These are phyloP conservation scores for Kwoniella dejecticola DNA, from an alignment of 768 basidiomycete genomes.

Conservation along the genomic window DNA sequence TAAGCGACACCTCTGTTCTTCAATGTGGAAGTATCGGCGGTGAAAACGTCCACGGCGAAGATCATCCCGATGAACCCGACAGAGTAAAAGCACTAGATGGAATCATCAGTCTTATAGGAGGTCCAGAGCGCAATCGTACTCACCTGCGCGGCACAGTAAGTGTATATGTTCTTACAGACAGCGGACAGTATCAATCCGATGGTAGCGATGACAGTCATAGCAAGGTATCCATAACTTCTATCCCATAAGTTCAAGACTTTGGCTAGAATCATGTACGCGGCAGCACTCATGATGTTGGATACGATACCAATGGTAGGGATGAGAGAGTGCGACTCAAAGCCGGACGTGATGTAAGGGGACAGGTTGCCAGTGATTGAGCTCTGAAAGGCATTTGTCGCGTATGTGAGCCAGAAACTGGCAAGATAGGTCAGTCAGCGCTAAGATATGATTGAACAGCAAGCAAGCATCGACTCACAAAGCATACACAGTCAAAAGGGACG, in stretches of 20 bases:
- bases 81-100: conserved; percentile 31
- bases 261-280: conserved; percentile 35
- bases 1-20: conserved; percentile 47
- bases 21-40: conserved; percentile 50
- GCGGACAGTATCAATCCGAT: conserved; percentile 45
- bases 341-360: conserved; percentile 31
- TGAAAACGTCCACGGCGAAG: conserved; percentile 48
- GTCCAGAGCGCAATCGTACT: not conserved
- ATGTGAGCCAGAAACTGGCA: conserved; percentile 43
- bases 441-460: not conserved
- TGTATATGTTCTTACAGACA: conserved; percentile 33
- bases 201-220: conserved; percentile 27
- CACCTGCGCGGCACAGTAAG: conserved; percentile 47
- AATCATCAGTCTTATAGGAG: not conserved
- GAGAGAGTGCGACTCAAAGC: conserved; percentile 45
- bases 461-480: conserved; percentile 24
- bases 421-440: not conserved
- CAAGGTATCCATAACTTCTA: conserved; percentile 29
- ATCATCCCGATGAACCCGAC: conserved; percentile 45
- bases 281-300: conserved; percentile 31
- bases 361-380: conserved; percentile 37
- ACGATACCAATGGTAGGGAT: conserved; percentile 44
- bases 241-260: conserved; percentile 42
- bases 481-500: conserved; percentile 25
- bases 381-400: conserved; percentile 41